Base-by-base conservation (phyloP, 257 asterid genomes). In the Solanum medicagineum region DNA sequence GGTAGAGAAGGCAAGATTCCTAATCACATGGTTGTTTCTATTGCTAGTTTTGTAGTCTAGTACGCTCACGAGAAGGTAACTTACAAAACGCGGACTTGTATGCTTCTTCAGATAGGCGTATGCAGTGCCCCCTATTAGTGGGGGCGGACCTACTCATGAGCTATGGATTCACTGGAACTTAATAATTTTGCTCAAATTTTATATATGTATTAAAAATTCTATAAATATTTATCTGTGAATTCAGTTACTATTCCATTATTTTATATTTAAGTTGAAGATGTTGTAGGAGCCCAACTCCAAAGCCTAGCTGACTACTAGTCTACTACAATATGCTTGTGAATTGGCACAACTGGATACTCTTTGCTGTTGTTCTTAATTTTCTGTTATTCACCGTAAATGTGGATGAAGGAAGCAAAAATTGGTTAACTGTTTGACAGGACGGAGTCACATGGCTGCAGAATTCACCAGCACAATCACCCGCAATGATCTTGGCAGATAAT, bases 401-500 rank as follows among this genome's bases (percentile, higher is more conserved):
- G 42, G 59, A 40, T 62, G 47, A 42, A 82, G 59, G 57, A 45
- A 60, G 71, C 42, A 62, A 42, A 5, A 42, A 9, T 2, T 32
- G 55, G 47, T 65, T 32, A 9, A 55, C 6, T 53, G 10, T 22
- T 47, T 19, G 55, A 40, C 80, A 88, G 91, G 91, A 88, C 74
- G 91, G 91, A 57, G 70, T 69, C 65, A 84, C 86, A 8, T 88
- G 91, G 91, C 68, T 88, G 73, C 80, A 86, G 80, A 87, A 86
- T 71, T 84, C 87, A 29, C 88, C 89, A 15, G 81, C 75, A 5
- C 85, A 88, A 81, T 86, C 89, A 24, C 45, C 87, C 32, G 87
- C 87, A 5, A 66, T 86, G 66, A 81, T 88, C 54, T 66, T 88
- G 73, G 91, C 91, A 3, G 89, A 86, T 86, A 81, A 16, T 65